phyloP scores from a whole-genome alignment of 2,329 filamentous ascomycete species.

The Alternaria tenuissima region DNA sequence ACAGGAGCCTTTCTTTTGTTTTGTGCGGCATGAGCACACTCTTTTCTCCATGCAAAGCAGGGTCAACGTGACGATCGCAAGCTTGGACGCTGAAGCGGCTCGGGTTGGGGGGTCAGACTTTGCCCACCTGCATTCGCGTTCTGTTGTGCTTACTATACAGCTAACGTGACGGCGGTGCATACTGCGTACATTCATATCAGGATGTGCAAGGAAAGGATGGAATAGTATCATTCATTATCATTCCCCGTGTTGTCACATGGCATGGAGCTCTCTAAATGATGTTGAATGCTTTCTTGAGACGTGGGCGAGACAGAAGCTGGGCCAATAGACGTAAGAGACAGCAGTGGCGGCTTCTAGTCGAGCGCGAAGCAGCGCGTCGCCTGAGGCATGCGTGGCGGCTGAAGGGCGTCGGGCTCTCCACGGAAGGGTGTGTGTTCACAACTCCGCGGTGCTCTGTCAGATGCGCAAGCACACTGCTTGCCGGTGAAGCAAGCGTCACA shows the following conservation, averaged over 20 bases:
- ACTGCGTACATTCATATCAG: slow-evolving; percentile 3
- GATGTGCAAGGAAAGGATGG: background rate
- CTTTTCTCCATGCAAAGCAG: slow-evolving; percentile 1
- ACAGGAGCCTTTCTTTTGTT: background rate
- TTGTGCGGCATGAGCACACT: slow-evolving; percentile 1
- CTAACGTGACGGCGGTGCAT: slow-evolving; percentile 7
- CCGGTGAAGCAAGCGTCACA: background rate
- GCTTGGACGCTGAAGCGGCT: background rate
- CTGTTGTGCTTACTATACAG: slow-evolving; percentile 3
- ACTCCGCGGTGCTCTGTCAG: background rate
- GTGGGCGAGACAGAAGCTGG: slow-evolving; percentile 39
- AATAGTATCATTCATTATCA: background rate
- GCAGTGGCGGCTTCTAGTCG: slow-evolving; percentile 17
- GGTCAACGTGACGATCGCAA: slow-evolving; percentile 2
- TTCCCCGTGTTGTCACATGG: slow-evolving; percentile 23
- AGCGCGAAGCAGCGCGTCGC: slow-evolving; percentile 25
- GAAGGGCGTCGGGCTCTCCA: slow-evolving; percentile 22
- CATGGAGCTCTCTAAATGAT: slow-evolving; percentile 30
- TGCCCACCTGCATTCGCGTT: slow-evolving; percentile 7
- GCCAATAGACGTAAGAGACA: slow-evolving; percentile 32
- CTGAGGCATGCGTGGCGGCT: background rate
- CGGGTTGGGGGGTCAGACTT: background rate
- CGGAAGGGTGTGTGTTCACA: slow-evolving; percentile 3
- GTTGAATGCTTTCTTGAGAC: slow-evolving; percentile 40
- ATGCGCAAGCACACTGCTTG: background rate